Percentiles rank a stretch among this genome's conserved stretches.
Evolutionary conservation across 1,139 yeast species (phyloP).

Genomic region (Arxiozyma heterogenica): DNA sequence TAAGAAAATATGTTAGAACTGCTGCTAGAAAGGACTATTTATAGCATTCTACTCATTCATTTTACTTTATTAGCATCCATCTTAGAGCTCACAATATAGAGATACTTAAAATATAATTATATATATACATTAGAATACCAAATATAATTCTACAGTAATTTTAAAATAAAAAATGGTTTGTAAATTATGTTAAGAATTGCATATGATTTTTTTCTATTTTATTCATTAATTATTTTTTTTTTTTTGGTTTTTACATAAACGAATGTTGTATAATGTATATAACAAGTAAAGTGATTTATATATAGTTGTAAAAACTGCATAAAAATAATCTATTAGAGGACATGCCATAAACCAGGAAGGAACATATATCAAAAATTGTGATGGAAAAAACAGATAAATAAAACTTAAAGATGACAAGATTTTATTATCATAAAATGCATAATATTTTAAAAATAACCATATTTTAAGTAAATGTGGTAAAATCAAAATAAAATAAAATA

Average conservation of each 20-base stretch:
- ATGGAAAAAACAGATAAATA: too few relatives aligned
- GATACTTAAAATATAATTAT: too few relatives aligned
- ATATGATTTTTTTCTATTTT: not conserved
- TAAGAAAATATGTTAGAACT: slow-evolving; percentile 85
- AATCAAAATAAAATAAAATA: not conserved
- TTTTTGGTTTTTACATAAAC: not conserved
- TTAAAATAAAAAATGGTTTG: not conserved
- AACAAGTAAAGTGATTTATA: too few relatives aligned
- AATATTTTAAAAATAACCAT: not conserved
- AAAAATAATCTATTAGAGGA: too few relatives aligned
- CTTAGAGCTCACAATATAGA: not conserved
- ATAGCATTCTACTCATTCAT: slow-evolving; percentile 5
- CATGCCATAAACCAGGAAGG: not conserved
- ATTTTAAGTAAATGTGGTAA: too few relatives aligned
- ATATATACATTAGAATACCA: not conserved
- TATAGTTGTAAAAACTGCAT: not conserved
- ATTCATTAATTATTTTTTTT: too few relatives aligned
- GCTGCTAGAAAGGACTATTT: slow-evolving; percentile 90
- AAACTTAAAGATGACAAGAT: not conserved
- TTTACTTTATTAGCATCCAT: not conserved
- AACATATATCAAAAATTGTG: not conserved
- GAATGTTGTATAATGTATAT: too few relatives aligned
- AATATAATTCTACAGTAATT: not conserved
- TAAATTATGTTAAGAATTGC: too few relatives aligned
- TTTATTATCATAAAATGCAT: not conserved